Evolutionary conservation across 768 basidiomycete genomes (phyloP), one percentile per base, ranked within the genome.

Genomic region (Kwoniella sp.): DNA sequence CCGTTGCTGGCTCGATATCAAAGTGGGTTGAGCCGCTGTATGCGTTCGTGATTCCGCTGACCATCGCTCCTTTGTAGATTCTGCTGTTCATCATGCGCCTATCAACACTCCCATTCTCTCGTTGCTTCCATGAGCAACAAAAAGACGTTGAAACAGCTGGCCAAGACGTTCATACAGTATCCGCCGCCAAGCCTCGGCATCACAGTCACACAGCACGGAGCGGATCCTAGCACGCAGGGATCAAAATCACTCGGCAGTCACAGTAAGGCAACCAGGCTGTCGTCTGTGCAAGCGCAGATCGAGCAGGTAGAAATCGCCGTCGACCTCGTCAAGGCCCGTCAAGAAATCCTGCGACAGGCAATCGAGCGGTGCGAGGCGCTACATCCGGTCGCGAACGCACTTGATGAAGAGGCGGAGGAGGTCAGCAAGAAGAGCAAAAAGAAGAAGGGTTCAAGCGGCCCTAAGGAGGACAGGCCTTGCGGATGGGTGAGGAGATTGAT

Each of bases 61-160:
- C 29, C 7, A 46, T 20, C 12, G 37, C 10, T 26, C 12, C 19
- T 17, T 9, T 10, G 8, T 34, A 67, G 65, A 29, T 69, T 60
- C 59, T 69, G 67, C 47, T 65, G 61, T 7, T 44, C 53, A 2
- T 29, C 47, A 0, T 69, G 67, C 44, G 67, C 60, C 1, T 63
- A 57, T 49, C 46, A 39, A 28, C 59, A 69, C 47, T 54, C 59
- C 15, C 47, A 52, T 6, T 22, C 27, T 15, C 17, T 65, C n/a
- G 38, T 69, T 14, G 36, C 56, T 5, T 40, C 45, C n/a, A 43
- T 61, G 27, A 34, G 39, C 9, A 61, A 63, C 36, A 69, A 65
- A 44, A 62, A 62, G 15, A 44, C 51, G 8, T 47, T 69, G 12
- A 54, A 62, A 29, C 55, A 57, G 37, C 46, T 66, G 3, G 45